Conservation (phyloP, 2,329 filamentous ascomycete species). For the Cladobotryum mycophilum region DNA sequence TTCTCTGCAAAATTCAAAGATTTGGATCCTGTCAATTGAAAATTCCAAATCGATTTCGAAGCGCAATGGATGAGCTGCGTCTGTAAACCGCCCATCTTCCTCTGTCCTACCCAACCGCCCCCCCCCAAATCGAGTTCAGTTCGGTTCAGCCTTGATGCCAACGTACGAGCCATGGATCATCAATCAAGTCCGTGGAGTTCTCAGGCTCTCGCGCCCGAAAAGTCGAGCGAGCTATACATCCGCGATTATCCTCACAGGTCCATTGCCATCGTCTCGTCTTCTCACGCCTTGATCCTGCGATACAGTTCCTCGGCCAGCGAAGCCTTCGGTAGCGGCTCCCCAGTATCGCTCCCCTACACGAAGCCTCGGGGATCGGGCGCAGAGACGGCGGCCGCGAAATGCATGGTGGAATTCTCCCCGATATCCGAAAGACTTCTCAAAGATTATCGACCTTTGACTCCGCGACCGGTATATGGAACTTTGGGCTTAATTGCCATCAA, state of each 20-base stretch:
- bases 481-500: slow-evolving; percentile 80
- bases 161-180: slow-evolving; percentile 39
- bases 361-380: slow-evolving; percentile 36
- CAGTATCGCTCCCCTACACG: slow-evolving; percentile 44
- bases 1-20: too few species aligned
- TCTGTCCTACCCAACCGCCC: slow-evolving; percentile 6
- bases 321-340: slow-evolving; percentile 50
- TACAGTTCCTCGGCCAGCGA: slow-evolving; percentile 64
- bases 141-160: neutral
- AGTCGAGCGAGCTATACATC: slow-evolving; percentile 72
- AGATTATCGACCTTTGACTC: slow-evolving; percentile 70
- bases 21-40: too few species aligned
- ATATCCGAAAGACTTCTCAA: slow-evolving; percentile 59
- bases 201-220: slow-evolving; percentile 45
- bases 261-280: slow-evolving; percentile 74
- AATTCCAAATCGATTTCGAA: too few species aligned
- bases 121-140: neutral
- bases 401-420: slow-evolving; percentile 82
- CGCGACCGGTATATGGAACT: slow-evolving; percentile 73
- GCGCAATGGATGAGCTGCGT: too few species aligned
- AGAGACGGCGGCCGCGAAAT: slow-evolving; percentile 50
- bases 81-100: neutral
- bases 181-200: slow-evolving; percentile 38
- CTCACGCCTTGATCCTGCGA: slow-evolving; percentile 78
- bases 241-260: slow-evolving; percentile 82